Evolutionary conservation across 2,329 filamentous ascomycete genomes (phyloP), one percentile per base, ranked within the genome.

Genomic region (Fusarium duplospermum): DNA sequence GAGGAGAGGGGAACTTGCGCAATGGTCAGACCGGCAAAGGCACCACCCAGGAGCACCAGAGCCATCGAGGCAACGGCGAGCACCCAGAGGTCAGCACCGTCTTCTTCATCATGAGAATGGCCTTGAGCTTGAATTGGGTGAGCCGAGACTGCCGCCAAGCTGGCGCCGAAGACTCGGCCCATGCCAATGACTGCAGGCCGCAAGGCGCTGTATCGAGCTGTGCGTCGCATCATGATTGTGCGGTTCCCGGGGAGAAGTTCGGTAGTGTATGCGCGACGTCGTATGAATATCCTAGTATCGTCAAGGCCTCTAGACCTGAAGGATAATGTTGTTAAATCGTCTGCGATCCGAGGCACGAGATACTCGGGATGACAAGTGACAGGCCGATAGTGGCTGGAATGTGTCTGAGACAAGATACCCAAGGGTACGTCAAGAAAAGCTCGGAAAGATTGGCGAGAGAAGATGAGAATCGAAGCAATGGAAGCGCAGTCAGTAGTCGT

Each of bases 21-120:
- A 80, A 96, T 95, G 20, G 96, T 99, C 83, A 99, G 85, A 36
- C 96, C 96, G 11, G 96, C 96, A 85, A 99, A 99, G 42, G 94
- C 94, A 72, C 96, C 96, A 72, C 96, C 96, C 1, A 94, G 89
- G 70, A 98, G 86, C 11, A 98, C 96, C 66, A 99, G 88, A 27
- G 91, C 88, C 69, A 94, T 89, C 20, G 96, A 97, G 33, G 95
- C 88, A 65, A 91, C 87, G 71, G 96, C 89, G 80, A 98, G 94
- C 54, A 96, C 86, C 93, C 94, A 97, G 75, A 97, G 85, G 60
- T 89, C 89, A 9, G 91, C 88, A 71, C 93, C 92, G 27, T 88
- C 85, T 9, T 84, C 82, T 64, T 90, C 86, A 5, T 87, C 86
- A 5, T 87, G 86, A 24, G 40, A 36, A 38, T 87, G 81, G 54